Conservation (phyloP, 305 asterid genomes). For the Fraxinus albicans region DNA sequence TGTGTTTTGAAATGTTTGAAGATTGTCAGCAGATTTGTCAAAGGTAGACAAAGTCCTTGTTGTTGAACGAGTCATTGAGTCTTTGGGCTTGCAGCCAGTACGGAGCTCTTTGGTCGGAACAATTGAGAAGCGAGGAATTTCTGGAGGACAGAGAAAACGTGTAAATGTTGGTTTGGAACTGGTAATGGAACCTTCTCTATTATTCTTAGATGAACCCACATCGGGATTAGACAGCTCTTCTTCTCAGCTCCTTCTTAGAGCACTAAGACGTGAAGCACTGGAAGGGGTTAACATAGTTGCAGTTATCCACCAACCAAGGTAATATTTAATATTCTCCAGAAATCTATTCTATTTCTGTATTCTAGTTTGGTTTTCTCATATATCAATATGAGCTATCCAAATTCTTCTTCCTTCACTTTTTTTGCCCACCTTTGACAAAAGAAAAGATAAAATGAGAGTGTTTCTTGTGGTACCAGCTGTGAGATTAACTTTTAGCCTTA, state of each 20-base stretch:
- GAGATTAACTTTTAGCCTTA: background rate
- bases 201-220: constrained; percentile 89
- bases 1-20: constrained; percentile 26
- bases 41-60: constrained; percentile 79
- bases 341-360: background rate
- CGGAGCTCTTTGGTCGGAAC: constrained; percentile 82
- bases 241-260: constrained; percentile 83
- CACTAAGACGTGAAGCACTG: constrained; percentile 88
- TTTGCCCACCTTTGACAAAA: background rate
- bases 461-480: background rate
- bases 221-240: constrained; percentile 96
- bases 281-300: constrained; percentile 85
- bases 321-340: constrained; percentile 5
- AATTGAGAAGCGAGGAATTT: constrained; percentile 89
- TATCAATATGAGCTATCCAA: background rate
- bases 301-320: constrained; percentile 98
- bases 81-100: constrained; percentile 78
- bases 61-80: constrained; percentile 83
- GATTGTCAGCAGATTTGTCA: constrained; percentile 70
- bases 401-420: background rate
- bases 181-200: constrained; percentile 95
- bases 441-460: background rate
- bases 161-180: constrained; percentile 96
- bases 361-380: background rate
- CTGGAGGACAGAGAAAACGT: constrained; percentile 94